phyloP scores from a whole-genome alignment of 192 early-diverging fungal genomes.

The Backusella psychrophila region DNA sequence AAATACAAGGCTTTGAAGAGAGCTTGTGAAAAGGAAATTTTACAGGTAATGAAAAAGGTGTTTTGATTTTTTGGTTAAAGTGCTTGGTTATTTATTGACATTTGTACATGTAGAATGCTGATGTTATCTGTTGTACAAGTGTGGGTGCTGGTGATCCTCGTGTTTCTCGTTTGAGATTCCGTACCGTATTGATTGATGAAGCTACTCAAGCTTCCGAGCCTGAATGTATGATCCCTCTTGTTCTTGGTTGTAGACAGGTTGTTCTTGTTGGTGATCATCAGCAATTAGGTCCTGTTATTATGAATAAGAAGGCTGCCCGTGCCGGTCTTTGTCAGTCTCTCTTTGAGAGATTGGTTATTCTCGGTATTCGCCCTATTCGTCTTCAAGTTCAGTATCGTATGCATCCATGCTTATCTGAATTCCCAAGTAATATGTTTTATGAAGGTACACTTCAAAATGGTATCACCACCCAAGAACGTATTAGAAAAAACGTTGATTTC shows the following conservation, averaged over 20 bases:
- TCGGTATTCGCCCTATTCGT: constrained; percentile 90
- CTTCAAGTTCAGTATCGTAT: constrained; percentile 99
- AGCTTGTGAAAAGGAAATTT: constrained; percentile 88
- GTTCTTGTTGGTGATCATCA: constrained; percentile 99
- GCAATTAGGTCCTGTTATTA: constrained; percentile 96
- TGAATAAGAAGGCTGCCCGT: constrained; percentile 94
- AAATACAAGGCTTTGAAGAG: constrained; percentile 82
- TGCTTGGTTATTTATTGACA: background rate
- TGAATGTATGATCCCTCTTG: constrained; percentile 97
- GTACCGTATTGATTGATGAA: constrained; percentile 96
- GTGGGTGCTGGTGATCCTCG: constrained; percentile 97
- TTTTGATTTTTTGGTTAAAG: background rate
- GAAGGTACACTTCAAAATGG: constrained; percentile 98
- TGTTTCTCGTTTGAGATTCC: constrained; percentile 83
- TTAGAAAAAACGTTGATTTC: constrained; percentile 86
- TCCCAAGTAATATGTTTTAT: constrained; percentile 99
- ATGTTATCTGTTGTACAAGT: constrained; percentile 98
- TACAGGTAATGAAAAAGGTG: constrained; percentile 48
- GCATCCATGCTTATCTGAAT: constrained; percentile 99
- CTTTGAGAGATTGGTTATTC: constrained; percentile 93
- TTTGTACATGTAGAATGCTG: constrained; percentile 63
- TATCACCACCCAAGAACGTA: constrained; percentile 88
- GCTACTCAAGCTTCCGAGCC: constrained; percentile 97
- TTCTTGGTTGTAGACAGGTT: constrained; percentile 92
- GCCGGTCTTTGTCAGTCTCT: constrained; percentile 95